Conservation (phyloP, 2,329 filamentous ascomycete genomes). For the Fusarium sp. region DNA sequence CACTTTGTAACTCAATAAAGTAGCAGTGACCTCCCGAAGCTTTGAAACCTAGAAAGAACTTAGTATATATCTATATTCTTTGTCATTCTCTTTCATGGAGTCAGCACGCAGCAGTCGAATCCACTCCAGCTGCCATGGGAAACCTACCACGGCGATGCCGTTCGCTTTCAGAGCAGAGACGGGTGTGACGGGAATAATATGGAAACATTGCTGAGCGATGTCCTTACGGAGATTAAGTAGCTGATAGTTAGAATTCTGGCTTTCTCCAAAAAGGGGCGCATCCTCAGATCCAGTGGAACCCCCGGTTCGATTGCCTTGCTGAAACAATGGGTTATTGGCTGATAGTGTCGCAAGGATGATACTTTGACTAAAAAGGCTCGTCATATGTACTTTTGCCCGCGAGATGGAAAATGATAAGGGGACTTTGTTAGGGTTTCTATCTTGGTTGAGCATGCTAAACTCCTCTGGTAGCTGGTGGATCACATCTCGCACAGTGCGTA, state of each 20-base stretch:
- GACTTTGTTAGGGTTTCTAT: background rate
- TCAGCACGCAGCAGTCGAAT: background rate
- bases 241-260: background rate
- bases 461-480: background rate
- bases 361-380: background rate
- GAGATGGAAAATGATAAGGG: background rate
- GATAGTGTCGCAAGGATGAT: background rate
- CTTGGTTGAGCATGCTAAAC: background rate
- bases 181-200: background rate
- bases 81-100: background rate
- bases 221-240: background rate
- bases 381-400: background rate
- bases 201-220: background rate
- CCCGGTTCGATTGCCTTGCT: accelerated
- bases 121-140: background rate
- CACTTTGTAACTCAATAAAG: background rate
- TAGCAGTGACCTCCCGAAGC: background rate
- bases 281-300: background rate
- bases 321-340: background rate
- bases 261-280: background rate
- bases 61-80: background rate
- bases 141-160: background rate
- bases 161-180: background rate
- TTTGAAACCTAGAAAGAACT: background rate
- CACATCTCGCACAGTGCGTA: background rate